phyloP scores from a whole-genome alignment of 106 monocot genomes.

The Allium fistulosum region DNA sequence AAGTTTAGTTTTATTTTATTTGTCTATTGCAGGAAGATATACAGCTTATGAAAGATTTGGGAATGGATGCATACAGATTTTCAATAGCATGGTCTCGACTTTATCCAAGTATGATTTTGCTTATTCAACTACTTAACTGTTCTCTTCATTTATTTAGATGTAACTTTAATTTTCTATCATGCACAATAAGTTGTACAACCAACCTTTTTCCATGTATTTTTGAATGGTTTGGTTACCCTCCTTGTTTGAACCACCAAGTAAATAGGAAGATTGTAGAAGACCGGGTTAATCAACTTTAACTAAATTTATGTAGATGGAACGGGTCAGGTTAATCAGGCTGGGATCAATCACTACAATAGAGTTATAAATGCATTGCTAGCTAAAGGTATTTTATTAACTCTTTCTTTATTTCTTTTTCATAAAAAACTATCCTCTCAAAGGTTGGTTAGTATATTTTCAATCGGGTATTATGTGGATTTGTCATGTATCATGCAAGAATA shows the following conservation, averaged over 20 bases:
- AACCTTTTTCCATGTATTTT: too few relatives aligned
- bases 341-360: slow-evolving; percentile 70
- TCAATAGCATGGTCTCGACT: slow-evolving; percentile 92
- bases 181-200: too few relatives aligned
- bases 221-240: too few relatives aligned
- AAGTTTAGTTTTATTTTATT: too few relatives aligned
- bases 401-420: not conserved
- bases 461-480: not conserved
- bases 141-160: too few relatives aligned
- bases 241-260: too few relatives aligned
- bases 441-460: not conserved
- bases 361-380: slow-evolving; percentile 65
- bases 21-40: slow-evolving; percentile 66
- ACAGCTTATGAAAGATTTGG: slow-evolving; percentile 84
- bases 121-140: too few relatives aligned
- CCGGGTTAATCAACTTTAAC: not conserved
- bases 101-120: slow-evolving; percentile 52
- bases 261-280: too few relatives aligned
- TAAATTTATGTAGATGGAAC: slow-evolving; percentile 46
- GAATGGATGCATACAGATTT: slow-evolving; percentile 96
- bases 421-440: too few relatives aligned
- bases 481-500: slow-evolving; percentile 30
- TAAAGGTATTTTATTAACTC: slow-evolving; percentile 26
- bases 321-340: slow-evolving; percentile 62
- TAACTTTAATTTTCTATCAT: too few relatives aligned